Percentiles rank a stretch among this genome's conserved stretches.
phyloP scores from a whole-genome alignment of 805 yeast species.

The Teunomyces gatunensis region DNA sequence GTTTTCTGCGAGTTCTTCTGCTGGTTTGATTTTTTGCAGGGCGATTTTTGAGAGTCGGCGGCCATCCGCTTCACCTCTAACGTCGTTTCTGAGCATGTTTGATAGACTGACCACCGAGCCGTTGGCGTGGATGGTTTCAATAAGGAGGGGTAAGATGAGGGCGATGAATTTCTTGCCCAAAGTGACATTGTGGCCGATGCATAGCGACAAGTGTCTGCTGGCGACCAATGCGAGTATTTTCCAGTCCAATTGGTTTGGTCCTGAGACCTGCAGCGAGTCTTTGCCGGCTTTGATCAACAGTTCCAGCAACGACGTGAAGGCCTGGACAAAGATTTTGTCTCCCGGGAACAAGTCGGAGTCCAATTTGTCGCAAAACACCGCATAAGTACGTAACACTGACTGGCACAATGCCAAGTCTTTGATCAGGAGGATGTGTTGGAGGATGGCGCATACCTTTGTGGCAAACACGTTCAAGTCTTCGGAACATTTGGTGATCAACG shows the following conservation, averaged over 20 bases:
- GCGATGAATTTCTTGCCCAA: conserved; percentile 29
- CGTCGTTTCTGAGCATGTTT: conserved; percentile 22
- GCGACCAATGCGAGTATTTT: conserved; percentile 39
- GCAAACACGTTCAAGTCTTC: conserved; percentile 87
- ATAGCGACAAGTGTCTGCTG: conserved; percentile 36
- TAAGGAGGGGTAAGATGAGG: conserved; percentile 36
- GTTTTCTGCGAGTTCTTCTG: conserved; percentile 31
- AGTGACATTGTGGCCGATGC: conserved; percentile 32
- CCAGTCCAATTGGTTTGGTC: conserved; percentile 46
- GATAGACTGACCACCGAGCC: conserved; percentile 18
- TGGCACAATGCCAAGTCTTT: conserved; percentile 64
- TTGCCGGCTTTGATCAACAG: conserved; percentile 15
- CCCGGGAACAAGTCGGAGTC: conserved; percentile 66
- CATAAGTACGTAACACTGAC: conserved; percentile 47
- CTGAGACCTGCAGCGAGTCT: conserved; percentile 10
- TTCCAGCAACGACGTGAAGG: conserved; percentile 34
- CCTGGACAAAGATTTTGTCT: conserved; percentile 53
- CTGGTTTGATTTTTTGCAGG: conserved; percentile 23
- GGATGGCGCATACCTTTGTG: conserved; percentile 58
- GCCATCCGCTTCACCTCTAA: conserved; percentile 17
- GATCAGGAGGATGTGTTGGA: conserved; percentile 49
- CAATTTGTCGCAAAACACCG: conserved; percentile 44
- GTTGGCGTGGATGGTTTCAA: conserved; percentile 29
- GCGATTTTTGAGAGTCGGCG: conserved; percentile 24
- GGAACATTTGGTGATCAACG: conserved; percentile 70